Conservation (phyloP, 495 filamentous ascomycete genomes). For the Amorphotheca resinae region DNA sequence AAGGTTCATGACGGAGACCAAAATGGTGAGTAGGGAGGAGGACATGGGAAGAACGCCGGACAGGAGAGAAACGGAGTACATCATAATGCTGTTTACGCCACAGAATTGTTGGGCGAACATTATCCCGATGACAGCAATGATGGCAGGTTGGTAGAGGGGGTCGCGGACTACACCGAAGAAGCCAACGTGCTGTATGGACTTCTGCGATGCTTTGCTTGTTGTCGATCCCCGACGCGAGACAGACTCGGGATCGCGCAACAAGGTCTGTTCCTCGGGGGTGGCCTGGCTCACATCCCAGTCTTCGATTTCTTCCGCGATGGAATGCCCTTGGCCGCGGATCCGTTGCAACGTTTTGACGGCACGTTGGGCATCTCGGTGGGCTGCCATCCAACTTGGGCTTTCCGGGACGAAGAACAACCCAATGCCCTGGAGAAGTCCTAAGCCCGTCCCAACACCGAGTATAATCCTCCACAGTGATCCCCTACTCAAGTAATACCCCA, state of each 20-base stretch:
- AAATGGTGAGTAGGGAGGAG: slow-evolving; percentile 68
- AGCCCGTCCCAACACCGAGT: slow-evolving; percentile 54
- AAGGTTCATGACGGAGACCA: slow-evolving; percentile 78
- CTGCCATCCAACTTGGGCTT: slow-evolving; percentile 75
- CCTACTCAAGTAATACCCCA: slow-evolving; percentile 78
- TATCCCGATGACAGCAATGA: slow-evolving; percentile 74
- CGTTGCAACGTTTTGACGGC: slow-evolving; percentile 58
- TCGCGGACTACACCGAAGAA: slow-evolving; percentile 54
- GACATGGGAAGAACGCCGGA: slow-evolving; percentile 61
- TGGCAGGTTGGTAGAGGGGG: slow-evolving; percentile 56
- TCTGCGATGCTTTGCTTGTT: slow-evolving; percentile 28
- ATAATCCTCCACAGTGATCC: slow-evolving; percentile 73
- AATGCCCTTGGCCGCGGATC: slow-evolving; percentile 55
- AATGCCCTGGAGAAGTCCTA: slow-evolving; percentile 52
- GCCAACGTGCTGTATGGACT: slow-evolving; percentile 38
- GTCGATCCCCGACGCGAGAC: slow-evolving; percentile 26
- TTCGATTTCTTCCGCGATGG: slow-evolving; percentile 63
- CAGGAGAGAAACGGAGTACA: slow-evolving; percentile 91
- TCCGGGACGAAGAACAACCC: slow-evolving; percentile 65
- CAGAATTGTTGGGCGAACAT: slow-evolving; percentile 90
- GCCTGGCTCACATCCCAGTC: slow-evolving; percentile 39
- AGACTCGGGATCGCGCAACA: slow-evolving; percentile 26
- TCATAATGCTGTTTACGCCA: slow-evolving; percentile 93
- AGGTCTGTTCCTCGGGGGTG: slow-evolving; percentile 32
- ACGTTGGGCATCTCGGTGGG: slow-evolving; percentile 42